These are phyloP conservation scores for Metarhizium brunneum DNA, from an alignment of 2,329 filamentous ascomycete species.

Conservation along the genomic window DNA sequence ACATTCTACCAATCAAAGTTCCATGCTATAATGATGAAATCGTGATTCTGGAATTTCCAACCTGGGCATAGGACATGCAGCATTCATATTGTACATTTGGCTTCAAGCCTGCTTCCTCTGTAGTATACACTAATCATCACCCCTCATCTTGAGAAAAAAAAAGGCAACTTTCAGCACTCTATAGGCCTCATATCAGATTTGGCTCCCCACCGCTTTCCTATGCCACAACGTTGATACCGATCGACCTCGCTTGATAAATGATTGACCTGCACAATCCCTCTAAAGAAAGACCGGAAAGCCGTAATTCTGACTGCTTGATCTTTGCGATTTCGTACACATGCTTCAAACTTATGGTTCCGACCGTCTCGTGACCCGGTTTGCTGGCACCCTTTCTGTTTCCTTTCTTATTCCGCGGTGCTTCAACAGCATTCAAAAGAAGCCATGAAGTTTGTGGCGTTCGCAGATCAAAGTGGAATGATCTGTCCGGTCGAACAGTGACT, in stretches of 20 bases:
- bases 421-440: constrained; percentile 75
- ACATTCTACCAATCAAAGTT: not conserved
- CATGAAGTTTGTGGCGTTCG: constrained; percentile 92
- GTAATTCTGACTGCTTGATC: constrained; percentile 77
- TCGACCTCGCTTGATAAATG: constrained; percentile 65
- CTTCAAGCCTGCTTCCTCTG: not conserved
- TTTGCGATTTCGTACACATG: constrained; percentile 96
- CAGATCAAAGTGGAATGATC: constrained; percentile 86
- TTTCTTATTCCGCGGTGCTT: constrained; percentile 62
- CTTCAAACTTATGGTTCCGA: constrained; percentile 86
- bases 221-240: constrained; percentile 63
- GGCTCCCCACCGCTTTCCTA: constrained; percentile 20
- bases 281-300: constrained; percentile 61
- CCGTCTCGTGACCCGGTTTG: constrained; percentile 63
- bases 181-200: not conserved
- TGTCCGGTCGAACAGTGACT: constrained; percentile 86
- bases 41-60: not conserved
- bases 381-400: constrained; percentile 69
- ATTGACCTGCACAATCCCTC: constrained; percentile 65
- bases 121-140: not conserved
- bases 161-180: not conserved
- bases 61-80: not conserved
- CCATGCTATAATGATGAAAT: not conserved
- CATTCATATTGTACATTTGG: not conserved
- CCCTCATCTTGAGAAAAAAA: not conserved